phyloP scores from a whole-genome alignment of 2,329 filamentous ascomycete species.

The Elsinoe necatrix region DNA sequence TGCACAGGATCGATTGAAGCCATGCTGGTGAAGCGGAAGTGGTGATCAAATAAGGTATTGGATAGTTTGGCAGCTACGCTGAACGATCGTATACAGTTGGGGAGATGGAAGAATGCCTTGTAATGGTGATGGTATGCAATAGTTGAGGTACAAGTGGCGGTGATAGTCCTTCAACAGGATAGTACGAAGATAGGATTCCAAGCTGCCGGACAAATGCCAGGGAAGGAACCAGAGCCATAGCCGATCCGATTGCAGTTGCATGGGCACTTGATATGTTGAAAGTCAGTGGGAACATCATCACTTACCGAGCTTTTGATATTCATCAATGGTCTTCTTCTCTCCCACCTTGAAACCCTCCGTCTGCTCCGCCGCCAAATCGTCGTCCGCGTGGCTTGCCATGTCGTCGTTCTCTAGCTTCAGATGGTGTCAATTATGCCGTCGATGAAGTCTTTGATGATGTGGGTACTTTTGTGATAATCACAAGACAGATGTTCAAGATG shows the following conservation, averaged over 20 bases:
- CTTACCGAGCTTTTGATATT: conserved; percentile 75
- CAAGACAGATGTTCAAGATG: not conserved
- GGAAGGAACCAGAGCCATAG: not conserved
- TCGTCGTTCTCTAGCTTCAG: conserved; percentile 13
- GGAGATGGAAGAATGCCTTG: not conserved
- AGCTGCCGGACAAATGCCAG: not conserved
- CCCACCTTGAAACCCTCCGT: conserved; percentile 97
- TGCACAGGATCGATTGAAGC: not conserved
- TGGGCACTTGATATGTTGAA: not conserved
- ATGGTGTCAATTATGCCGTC: not conserved
- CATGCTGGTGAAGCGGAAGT: not conserved
- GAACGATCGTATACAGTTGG: not conserved
- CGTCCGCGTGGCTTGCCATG: conserved; percentile 38
- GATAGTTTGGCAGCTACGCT: not conserved
- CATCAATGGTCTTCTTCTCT: conserved; percentile 94
- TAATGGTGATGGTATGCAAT: not conserved
- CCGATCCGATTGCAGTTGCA: not conserved
- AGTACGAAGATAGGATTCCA: not conserved
- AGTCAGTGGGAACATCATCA: not conserved
- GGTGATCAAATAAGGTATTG: not conserved
- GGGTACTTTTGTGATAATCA: not conserved
- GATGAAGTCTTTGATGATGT: not conserved
- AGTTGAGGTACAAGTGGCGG: not conserved
- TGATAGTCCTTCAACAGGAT: not conserved
- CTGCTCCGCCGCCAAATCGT: conserved; percentile 77